These are phyloP conservation scores for Dendrobium chrysotoxum DNA, from an alignment of 106 monocot genomes.

Conservation along the genomic window DNA sequence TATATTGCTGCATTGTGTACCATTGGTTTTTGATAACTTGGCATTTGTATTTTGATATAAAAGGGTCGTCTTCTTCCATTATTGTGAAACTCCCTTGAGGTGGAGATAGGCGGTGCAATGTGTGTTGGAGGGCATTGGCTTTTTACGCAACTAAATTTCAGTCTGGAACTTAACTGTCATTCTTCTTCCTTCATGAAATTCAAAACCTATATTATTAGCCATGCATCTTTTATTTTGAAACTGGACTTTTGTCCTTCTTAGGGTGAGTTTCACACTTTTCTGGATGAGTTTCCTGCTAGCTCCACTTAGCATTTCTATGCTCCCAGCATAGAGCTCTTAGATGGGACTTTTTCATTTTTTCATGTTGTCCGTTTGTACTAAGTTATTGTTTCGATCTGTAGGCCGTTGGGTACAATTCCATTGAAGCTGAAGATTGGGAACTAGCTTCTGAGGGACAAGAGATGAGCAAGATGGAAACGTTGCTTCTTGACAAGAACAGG, in stretches of 20 bases:
- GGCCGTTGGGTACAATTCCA: constrained; percentile 99
- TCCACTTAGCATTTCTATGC: background rate
- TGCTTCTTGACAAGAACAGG: constrained; percentile 91
- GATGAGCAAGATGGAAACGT: constrained; percentile 97
- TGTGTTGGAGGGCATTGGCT: background rate
- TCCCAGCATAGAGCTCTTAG: background rate
- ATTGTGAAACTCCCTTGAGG: constrained; percentile 2
- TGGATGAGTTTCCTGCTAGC: background rate
- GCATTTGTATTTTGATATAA: background rate
- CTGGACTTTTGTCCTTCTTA: background rate
- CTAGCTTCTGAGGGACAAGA: constrained; percentile 85
- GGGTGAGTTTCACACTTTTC: no score
- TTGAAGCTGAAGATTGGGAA: constrained; percentile 99
- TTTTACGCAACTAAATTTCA: background rate
- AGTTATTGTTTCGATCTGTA: constrained; percentile 14
- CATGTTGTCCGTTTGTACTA: background rate
- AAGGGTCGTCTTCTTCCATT: background rate
- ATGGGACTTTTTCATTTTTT: background rate
- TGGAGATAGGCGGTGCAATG: background rate
- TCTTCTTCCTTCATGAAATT: background rate
- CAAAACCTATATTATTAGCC: background rate
- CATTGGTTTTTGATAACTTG: background rate
- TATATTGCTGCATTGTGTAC: background rate
- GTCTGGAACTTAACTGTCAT: background rate
- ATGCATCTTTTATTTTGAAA: background rate